A percentile compares a stretch with the other conserved stretches of the same genome.
Evolutionary conservation across 257 asterid genomes (phyloP).

Genomic region (Ophiorrhiza pumila): DNA sequence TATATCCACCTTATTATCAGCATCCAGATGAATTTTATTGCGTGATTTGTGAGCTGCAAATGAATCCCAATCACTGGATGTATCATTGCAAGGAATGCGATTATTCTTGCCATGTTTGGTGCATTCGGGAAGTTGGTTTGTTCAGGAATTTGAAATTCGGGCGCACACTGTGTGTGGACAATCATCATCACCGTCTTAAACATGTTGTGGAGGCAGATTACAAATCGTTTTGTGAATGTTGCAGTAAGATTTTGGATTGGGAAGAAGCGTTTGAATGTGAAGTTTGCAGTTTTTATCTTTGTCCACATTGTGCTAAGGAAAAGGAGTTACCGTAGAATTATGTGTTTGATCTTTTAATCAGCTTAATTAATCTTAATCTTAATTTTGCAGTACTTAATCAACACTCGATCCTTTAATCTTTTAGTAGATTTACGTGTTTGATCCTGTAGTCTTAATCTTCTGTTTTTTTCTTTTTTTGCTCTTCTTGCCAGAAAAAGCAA

Average conservation of each 20-base stretch:
- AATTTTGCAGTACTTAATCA: too few species aligned
- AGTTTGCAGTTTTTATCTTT: not conserved
- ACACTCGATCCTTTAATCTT: too few species aligned
- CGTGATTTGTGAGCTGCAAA: not conserved
- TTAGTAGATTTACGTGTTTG: too few species aligned
- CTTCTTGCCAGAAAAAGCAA: too few species aligned
- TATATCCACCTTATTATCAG: not conserved
- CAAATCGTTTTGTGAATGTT: not conserved
- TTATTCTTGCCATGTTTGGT: not conserved
- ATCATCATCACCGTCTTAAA: not conserved
- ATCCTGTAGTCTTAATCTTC: too few species aligned
- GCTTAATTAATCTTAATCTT: too few species aligned
- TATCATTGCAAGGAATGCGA: slow-evolving; percentile 2
- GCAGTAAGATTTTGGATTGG: not conserved
- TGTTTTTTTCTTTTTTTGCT: too few species aligned
- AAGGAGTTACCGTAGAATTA: not conserved
- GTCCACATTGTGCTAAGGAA: not conserved
- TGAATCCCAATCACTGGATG: not conserved
- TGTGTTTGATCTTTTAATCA: too few species aligned
- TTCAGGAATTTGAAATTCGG: not conserved
- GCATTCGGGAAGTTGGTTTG: not conserved
- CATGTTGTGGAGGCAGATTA: not conserved
- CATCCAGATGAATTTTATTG: slow-evolving; percentile 7
- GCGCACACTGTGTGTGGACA: not conserved
- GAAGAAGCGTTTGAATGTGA: not conserved